phyloP scores from a whole-genome alignment of 768 basidiomycete genomes.

The Lepiota brunneoincarnata region DNA sequence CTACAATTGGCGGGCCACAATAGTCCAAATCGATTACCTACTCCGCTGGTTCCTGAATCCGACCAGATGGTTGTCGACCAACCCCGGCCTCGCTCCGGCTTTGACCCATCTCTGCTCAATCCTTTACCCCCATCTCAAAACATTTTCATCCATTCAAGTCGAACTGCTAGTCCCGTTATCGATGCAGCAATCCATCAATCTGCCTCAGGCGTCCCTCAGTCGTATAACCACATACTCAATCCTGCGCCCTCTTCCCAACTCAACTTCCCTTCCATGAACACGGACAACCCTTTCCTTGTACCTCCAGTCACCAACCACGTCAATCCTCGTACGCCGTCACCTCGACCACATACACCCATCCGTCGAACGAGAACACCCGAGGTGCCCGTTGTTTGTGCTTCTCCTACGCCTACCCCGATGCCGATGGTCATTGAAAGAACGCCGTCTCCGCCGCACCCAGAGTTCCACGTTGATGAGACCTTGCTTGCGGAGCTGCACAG shows the following conservation, averaged over 20 bases:
- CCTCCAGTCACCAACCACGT: not conserved
- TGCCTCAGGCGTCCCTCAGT: not conserved
- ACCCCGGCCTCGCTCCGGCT: constrained; percentile 37
- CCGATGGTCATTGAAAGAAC: constrained; percentile 55
- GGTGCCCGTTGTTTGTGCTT: constrained; percentile 14
- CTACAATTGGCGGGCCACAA: constrained; percentile 1
- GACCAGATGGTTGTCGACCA: constrained; percentile 39
- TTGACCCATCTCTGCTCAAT: constrained; percentile 53
- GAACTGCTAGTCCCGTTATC: constrained; percentile 10
- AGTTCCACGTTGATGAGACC: constrained; percentile 64
- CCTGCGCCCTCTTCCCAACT: not conserved
- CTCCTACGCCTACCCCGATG: constrained; percentile 22
- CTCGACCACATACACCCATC: constrained; percentile 14
- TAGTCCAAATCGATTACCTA: not conserved
- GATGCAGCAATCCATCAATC: not conserved
- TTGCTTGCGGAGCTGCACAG: constrained; percentile 46
- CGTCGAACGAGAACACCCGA: constrained; percentile 10
- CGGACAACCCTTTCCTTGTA: constrained; percentile 7
- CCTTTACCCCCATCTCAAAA: constrained; percentile 32
- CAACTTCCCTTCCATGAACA: not conserved
- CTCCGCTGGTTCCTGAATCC: not conserved
- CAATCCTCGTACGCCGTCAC: constrained; percentile 8
- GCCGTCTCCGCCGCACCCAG: constrained; percentile 75
- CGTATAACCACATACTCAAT: not conserved
- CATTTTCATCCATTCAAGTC: constrained; percentile 1